Conservation (phyloP, 2,329 filamentous ascomycete genomes). For the Ceratocystiopsis sp. region DNA sequence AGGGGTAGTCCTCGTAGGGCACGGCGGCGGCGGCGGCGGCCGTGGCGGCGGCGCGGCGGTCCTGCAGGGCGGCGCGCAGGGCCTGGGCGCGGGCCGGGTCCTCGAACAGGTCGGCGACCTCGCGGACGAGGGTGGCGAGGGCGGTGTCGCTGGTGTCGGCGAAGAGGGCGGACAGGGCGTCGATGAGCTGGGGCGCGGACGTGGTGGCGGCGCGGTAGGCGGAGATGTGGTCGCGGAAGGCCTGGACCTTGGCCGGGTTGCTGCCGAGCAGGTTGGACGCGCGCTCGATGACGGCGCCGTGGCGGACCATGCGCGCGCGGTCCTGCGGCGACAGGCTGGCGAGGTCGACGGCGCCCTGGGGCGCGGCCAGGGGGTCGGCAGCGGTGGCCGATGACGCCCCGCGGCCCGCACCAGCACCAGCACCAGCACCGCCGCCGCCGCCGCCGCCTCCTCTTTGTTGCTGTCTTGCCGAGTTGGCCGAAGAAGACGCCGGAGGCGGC, state of each 20-base stretch:
- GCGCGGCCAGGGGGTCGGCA: slow-evolving; percentile 27
- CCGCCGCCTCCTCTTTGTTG: background rate
- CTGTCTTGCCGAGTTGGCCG: background rate
- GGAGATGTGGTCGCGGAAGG: slow-evolving; percentile 68
- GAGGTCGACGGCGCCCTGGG: slow-evolving; percentile 32
- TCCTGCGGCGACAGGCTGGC: slow-evolving; percentile 53
- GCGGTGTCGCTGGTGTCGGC: slow-evolving; percentile 60
- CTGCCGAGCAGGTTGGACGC: slow-evolving; percentile 67
- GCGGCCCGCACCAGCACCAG: too few relatives aligned
- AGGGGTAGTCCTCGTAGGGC: slow-evolving; percentile 64
- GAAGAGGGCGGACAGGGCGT: slow-evolving; percentile 76
- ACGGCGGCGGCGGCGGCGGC: too few relatives aligned
- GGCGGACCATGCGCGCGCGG: slow-evolving; percentile 61
- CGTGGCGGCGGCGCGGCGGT: slow-evolving; percentile 78
- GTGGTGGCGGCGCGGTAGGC: slow-evolving; percentile 55
- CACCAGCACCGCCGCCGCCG: too few relatives aligned
- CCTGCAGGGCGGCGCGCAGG: slow-evolving; percentile 74
- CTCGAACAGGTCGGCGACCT: slow-evolving; percentile 86
- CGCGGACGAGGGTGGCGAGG: slow-evolving; percentile 75
- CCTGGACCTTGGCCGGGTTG: slow-evolving; percentile 53
- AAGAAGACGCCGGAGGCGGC: slow-evolving; percentile 13
- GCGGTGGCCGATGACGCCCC: background rate
- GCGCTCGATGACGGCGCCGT: slow-evolving; percentile 72
- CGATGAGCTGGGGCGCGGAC: slow-evolving; percentile 60
- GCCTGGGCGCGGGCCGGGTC: slow-evolving; percentile 55